Percentiles rank a stretch among this genome's conserved stretches.
Evolutionary conservation across 2,329 filamentous ascomycete species (phyloP).

Genomic region (Proliferodiscus dingleyae): DNA sequence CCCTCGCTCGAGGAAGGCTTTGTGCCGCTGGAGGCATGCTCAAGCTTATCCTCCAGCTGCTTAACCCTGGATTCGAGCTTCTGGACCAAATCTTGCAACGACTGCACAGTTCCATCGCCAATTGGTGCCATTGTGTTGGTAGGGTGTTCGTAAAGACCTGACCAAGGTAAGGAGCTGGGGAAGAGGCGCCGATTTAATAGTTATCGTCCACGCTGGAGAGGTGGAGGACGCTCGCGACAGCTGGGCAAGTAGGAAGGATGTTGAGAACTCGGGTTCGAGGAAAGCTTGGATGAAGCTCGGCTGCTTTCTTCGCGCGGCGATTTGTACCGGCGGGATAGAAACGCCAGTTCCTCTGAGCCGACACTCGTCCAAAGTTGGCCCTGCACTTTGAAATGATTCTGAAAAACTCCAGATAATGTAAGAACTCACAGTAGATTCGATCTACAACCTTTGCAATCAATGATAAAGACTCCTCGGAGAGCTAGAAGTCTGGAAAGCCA

Average conservation of each 20-base stretch:
- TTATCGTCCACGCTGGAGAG: conserved; percentile 1
- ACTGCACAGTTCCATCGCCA: conserved; percentile 72
- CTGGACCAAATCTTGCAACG: conserved; percentile 77
- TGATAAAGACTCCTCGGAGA: too few relatives aligned
- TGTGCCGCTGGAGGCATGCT: conserved; percentile 45
- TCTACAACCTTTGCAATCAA: too few relatives aligned
- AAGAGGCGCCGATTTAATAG: conserved; percentile 5
- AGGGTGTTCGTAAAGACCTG: conserved; percentile 15
- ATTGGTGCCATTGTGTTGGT: conserved; percentile 74
- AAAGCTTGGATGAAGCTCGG: conserved; percentile 10
- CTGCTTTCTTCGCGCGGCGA: conserved; percentile 4
- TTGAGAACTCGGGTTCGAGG: conserved; percentile 10
- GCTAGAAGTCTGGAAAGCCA: too few relatives aligned
- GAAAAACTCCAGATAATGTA: neutral
- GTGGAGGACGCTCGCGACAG: conserved; percentile 18
- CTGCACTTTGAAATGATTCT: too few relatives aligned
- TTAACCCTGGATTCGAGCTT: conserved; percentile 82
- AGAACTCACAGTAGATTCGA: neutral
- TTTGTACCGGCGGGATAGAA: conserved; percentile 4
- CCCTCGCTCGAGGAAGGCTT: conserved; percentile 56
- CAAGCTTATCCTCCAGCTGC: conserved; percentile 72
- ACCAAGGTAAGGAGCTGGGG: conserved; percentile 22
- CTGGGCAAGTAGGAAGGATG: conserved; percentile 11
- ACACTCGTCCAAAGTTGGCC: neutral
- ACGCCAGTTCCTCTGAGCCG: conserved; percentile 6